A percentile compares a stretch with the other conserved stretches of the same genome.
Evolutionary conservation across 805 yeast genomes (phyloP).

Genomic region (Wickerhamomyces rabaulensis): DNA sequence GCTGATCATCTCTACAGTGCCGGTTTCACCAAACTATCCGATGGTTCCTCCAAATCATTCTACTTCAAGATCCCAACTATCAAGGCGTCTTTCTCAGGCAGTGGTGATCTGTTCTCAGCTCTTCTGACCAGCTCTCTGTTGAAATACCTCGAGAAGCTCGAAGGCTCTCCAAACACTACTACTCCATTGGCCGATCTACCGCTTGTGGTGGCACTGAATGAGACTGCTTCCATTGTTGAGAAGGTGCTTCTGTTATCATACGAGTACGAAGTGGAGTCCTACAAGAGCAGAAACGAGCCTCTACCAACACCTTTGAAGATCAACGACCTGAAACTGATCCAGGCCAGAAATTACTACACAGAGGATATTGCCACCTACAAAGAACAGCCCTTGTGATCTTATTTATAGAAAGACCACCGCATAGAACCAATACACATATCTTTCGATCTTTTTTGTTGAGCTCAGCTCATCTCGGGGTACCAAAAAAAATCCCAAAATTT

Average conservation of each 20-base stretch:
- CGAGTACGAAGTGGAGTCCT: slow-evolving; percentile 15
- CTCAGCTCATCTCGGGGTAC: neutral
- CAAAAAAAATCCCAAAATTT: no score
- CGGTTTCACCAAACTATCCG: slow-evolving; percentile 14
- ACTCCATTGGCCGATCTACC: slow-evolving; percentile 9
- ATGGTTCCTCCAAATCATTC: slow-evolving; percentile 8
- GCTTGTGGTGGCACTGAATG: slow-evolving; percentile 31
- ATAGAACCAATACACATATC: neutral
- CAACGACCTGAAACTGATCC: slow-evolving; percentile 40
- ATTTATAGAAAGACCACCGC: neutral
- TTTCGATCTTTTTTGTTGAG: neutral
- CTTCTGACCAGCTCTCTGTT: slow-evolving; percentile 47
- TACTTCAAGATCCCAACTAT: slow-evolving; percentile 42
- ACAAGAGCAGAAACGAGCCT: slow-evolving; percentile 11
- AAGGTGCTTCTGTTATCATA: slow-evolving; percentile 38
- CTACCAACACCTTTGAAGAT: slow-evolving; percentile 22
- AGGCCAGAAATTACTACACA: slow-evolving; percentile 31
- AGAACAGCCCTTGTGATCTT: neutral
- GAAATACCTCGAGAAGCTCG: slow-evolving; percentile 18
- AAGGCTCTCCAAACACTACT: slow-evolving; percentile 5
- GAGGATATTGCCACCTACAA: slow-evolving; percentile 6
- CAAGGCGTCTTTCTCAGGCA: slow-evolving; percentile 61
- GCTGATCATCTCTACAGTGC: slow-evolving; percentile 36
- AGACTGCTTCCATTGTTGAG: slow-evolving; percentile 35
- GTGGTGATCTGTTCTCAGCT: slow-evolving; percentile 71